Percentiles rank a stretch among this genome's conserved stretches.
These are phyloP conservation scores for Ogataea angusta DNA, from an alignment of 805 yeast species.

Conservation along the genomic window DNA sequence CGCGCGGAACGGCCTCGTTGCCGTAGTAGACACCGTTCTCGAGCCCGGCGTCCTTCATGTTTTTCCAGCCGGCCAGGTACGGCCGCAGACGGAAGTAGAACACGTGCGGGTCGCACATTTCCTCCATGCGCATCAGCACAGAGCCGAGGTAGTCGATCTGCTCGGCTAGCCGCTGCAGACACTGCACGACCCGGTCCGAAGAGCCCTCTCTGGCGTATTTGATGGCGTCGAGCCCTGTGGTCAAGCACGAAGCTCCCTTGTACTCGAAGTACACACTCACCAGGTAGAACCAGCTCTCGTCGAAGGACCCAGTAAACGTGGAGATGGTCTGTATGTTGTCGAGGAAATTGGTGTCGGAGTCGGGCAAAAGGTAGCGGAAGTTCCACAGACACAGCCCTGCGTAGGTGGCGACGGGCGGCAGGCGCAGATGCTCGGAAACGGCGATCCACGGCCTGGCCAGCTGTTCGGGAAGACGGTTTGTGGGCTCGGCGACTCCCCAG, in stretches of 20 bases:
- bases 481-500: conserved; percentile 72
- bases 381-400: conserved; percentile 90
- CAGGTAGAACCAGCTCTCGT: conserved; percentile 91
- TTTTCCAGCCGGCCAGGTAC: conserved; percentile 89
- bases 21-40: conserved; percentile 77
- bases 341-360: conserved; percentile 36
- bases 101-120: conserved; percentile 91
- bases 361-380: conserved; percentile 59
- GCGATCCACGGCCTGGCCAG: conserved; percentile 68
- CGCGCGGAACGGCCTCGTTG: conserved; percentile 50
- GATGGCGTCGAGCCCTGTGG: conserved; percentile 66
- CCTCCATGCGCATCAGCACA: conserved; percentile 78
- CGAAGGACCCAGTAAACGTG: conserved; percentile 87
- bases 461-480: conserved; percentile 60
- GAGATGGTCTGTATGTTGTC: conserved; percentile 72
- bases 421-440: conserved; percentile 55
- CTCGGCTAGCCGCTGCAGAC: conserved; percentile 67
- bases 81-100: conserved; percentile 87
- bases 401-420: conserved; percentile 87
- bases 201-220: conserved; percentile 49
- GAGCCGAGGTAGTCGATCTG: conserved; percentile 70
- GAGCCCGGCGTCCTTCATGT: conserved; percentile 84
- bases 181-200: conserved; percentile 36
- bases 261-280: conserved; percentile 85
- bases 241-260: conserved; percentile 70